A percentile compares a stretch with the other conserved stretches of the same genome.
These are phyloP conservation scores for Cercospora sesami DNA, from an alignment of 2,329 filamentous ascomycete species.

Conservation along the genomic window DNA sequence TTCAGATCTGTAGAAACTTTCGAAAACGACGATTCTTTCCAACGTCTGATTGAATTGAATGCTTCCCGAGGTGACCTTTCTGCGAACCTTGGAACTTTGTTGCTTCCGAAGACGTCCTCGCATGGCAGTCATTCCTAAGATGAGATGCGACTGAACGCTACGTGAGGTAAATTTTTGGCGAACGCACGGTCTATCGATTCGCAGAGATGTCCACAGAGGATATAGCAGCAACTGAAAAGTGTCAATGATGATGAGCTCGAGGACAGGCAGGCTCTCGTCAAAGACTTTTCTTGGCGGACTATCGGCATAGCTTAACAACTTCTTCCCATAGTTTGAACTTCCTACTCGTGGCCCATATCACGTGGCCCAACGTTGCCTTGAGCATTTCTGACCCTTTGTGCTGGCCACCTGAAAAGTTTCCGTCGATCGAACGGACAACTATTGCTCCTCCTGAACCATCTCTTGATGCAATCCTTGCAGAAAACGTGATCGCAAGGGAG, in stretches of 20 bases:
- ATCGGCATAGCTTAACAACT: background rate
- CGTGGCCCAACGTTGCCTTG: background rate
- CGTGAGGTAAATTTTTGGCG: background rate
- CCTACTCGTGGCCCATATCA: background rate
- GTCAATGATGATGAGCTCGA: background rate
- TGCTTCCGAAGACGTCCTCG: background rate
- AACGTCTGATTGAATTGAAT: background rate
- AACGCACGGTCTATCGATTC: background rate
- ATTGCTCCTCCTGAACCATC: background rate
- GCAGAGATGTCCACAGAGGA: background rate
- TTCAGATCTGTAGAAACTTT: background rate
- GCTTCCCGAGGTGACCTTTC: background rate
- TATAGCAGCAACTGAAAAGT: background rate
- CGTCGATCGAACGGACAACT: conserved; percentile 2
- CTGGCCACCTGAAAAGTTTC: background rate
- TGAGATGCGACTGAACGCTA: background rate
- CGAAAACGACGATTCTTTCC: background rate
- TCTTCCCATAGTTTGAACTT: background rate
- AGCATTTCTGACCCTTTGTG: background rate
- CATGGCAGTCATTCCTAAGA: background rate
- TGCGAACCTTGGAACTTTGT: background rate
- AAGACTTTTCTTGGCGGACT: background rate
- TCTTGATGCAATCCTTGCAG: background rate
- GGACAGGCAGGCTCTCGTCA: too few relatives aligned
- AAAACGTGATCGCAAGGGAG: conserved; percentile 7